Conservation (phyloP, 108 stramenopile genomes). For the Chaetoceros muelleri region DNA sequence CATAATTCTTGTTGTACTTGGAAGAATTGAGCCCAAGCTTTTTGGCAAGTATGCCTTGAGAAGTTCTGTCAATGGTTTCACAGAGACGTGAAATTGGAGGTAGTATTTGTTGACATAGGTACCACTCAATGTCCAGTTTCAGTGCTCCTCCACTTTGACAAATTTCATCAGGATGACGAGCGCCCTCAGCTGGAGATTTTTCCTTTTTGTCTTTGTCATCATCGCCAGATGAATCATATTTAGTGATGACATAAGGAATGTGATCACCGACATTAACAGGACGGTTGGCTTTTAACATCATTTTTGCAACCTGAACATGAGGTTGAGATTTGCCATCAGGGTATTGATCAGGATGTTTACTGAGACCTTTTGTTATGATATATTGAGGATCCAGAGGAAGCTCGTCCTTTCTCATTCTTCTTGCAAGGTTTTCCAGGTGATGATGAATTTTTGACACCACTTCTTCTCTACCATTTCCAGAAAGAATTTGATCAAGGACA, state of each 20-base stretch:
- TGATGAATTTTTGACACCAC: constrained; percentile 84
- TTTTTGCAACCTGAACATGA: constrained; percentile 94
- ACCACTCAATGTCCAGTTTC: constrained; percentile 93
- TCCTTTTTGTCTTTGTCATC: constrained; percentile 19
- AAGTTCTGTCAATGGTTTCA: constrained; percentile 95
- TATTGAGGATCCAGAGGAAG: constrained; percentile 86
- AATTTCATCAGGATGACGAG: constrained; percentile 92
- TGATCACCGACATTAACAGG: constrained; percentile 96
- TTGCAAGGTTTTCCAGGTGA: constrained; percentile 81
- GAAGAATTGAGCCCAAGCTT: constrained; percentile 69
- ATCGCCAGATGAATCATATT: constrained; percentile 19
- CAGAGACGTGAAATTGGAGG: constrained; percentile 95
- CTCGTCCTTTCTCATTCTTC: constrained; percentile 74
- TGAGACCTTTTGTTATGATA: constrained; percentile 97
- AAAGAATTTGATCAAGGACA: constrained; percentile 91
- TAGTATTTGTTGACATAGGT: constrained; percentile 95
- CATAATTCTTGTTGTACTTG: constrained; percentile 29
- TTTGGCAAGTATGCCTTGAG: constrained; percentile 55
- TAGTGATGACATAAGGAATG: constrained; percentile 97
- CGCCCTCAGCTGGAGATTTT: constrained; percentile 60
- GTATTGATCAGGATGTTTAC: constrained; percentile 98
- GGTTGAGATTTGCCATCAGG: constrained; percentile 93
- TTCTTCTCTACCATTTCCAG: constrained; percentile 76
- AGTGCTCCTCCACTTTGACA: constrained; percentile 65
- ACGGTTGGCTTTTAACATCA: constrained; percentile 86